phyloP scores from a whole-genome alignment of 805 yeast genomes.

The Candida boidinii region DNA sequence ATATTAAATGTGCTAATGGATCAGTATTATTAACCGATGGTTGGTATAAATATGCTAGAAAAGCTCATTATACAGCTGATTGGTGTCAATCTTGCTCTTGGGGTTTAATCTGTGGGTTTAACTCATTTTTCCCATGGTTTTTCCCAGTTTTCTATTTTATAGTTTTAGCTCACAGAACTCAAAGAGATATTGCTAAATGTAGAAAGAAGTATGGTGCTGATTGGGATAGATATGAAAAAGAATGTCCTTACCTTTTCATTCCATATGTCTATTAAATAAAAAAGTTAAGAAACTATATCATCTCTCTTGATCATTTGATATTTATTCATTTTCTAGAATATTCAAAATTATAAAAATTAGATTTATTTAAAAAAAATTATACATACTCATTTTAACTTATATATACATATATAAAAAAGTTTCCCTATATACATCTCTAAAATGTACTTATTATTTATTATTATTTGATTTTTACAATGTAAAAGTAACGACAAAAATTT shows the following conservation, averaged over 20 bases:
- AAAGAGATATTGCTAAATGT: conserved; percentile 83
- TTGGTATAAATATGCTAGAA: conserved; percentile 90
- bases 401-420: too few species aligned
- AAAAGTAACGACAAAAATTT: too few species aligned
- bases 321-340: too few species aligned
- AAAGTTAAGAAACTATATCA: too few species aligned
- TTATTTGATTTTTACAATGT: too few species aligned
- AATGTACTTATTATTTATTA: too few species aligned
- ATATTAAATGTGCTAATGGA: conserved; percentile 79
- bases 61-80: conserved; percentile 93
- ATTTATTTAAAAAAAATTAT: too few species aligned
- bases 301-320: too few species aligned
- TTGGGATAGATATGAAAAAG: conserved; percentile 79
- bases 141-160: conserved; percentile 86
- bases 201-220: conserved; percentile 85
- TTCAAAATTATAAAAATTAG: too few species aligned
- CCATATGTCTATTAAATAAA: conserved; percentile 64
- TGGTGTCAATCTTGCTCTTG: conserved; percentile 81
- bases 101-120: conserved; percentile 87
- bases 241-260: conserved; percentile 87
- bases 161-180: conserved; percentile 82
- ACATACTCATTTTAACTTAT: too few species aligned
- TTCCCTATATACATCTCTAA: too few species aligned
- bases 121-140: conserved; percentile 90
- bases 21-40: conserved; percentile 84